Conservation (phyloP, 352 stramenopile genomes). For the Phytophthora quininea region DNA sequence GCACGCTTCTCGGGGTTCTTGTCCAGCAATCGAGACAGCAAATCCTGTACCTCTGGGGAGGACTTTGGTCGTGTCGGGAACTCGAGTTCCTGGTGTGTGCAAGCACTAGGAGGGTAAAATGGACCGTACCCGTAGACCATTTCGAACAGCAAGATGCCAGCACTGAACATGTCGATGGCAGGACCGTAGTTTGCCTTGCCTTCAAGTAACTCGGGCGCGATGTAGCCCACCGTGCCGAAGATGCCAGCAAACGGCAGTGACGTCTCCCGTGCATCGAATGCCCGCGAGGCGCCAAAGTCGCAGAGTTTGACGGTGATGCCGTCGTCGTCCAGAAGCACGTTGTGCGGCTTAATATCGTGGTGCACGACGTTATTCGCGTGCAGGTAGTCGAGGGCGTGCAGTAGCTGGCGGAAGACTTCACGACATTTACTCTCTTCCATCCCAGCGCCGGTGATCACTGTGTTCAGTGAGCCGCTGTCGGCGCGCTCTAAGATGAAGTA, state of each 20-base stretch:
- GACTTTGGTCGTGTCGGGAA: conserved; percentile 48
- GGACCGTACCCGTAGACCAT: conserved; percentile 77
- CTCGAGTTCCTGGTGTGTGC: conserved; percentile 63
- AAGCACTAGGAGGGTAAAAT: conserved; percentile 75
- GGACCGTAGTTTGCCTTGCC: conserved; percentile 54
- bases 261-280: conserved; percentile 57
- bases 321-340: conserved; percentile 69
- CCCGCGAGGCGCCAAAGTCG: conserved; percentile 84
- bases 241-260: conserved; percentile 68
- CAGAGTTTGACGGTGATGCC: conserved; percentile 68
- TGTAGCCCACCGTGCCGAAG: conserved; percentile 76
- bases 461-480: conserved; percentile 58
- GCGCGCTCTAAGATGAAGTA: conserved; percentile 80
- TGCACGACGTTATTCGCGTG: conserved; percentile 86
- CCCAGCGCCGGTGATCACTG: conserved; percentile 52
- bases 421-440: conserved; percentile 59
- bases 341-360: conserved; percentile 91
- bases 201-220: conserved; percentile 71
- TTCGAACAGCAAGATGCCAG: conserved; percentile 74
- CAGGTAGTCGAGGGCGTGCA: conserved; percentile 71
- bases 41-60: conserved; percentile 60
- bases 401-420: conserved; percentile 60
- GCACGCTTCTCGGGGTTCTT: conserved; percentile 72
- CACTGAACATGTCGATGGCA: conserved; percentile 79
- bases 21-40: conserved; percentile 75